phyloP scores from a whole-genome alignment of 2,329 filamentous ascomycete species.

The Claviceps paspali region DNA sequence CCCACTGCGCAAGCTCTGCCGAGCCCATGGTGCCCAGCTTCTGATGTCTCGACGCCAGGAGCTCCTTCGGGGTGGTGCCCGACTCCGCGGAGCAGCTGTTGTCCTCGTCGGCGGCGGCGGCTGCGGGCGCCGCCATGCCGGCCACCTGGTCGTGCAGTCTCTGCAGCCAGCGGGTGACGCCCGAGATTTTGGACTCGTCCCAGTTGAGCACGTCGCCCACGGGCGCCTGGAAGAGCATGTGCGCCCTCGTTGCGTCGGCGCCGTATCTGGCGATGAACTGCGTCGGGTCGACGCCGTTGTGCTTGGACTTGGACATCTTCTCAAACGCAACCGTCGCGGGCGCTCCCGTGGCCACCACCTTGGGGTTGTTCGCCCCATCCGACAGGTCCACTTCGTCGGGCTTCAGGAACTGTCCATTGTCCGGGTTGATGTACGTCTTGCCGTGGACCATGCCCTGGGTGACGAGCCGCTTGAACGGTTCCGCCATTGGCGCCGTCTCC shows the following conservation, averaged over 20 bases:
- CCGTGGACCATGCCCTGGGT: slow-evolving; percentile 92
- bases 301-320: slow-evolving; percentile 93
- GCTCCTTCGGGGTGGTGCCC: too few relatives aligned
- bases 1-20: slow-evolving; percentile 23
- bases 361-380: slow-evolving; percentile 37
- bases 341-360: slow-evolving; percentile 45
- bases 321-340: slow-evolving; percentile 53
- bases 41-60: slow-evolving; percentile 21
- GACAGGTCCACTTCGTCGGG: slow-evolving; percentile 57
- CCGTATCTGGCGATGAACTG: slow-evolving; percentile 59
- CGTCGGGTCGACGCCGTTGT: slow-evolving; percentile 77
- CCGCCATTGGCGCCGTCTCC: slow-evolving; percentile 28
- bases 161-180: slow-evolving; percentile 66
- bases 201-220: slow-evolving; percentile 74
- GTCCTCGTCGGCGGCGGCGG: too few relatives aligned
- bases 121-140: slow-evolving; percentile 8
- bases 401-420: slow-evolving; percentile 60
- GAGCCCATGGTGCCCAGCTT: slow-evolving; percentile 16
- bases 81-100: too few relatives aligned
- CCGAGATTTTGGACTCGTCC: slow-evolving; percentile 71
- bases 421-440: slow-evolving; percentile 62
- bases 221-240: slow-evolving; percentile 80
- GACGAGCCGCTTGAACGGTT: slow-evolving; percentile 71
- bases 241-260: slow-evolving; percentile 69
- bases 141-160: slow-evolving; percentile 46